A percentile compares a stretch with the other conserved stretches of the same genome.
Conservation (phyloP, 495 filamentous ascomycete genomes). For the Podospora anserina region DNA sequence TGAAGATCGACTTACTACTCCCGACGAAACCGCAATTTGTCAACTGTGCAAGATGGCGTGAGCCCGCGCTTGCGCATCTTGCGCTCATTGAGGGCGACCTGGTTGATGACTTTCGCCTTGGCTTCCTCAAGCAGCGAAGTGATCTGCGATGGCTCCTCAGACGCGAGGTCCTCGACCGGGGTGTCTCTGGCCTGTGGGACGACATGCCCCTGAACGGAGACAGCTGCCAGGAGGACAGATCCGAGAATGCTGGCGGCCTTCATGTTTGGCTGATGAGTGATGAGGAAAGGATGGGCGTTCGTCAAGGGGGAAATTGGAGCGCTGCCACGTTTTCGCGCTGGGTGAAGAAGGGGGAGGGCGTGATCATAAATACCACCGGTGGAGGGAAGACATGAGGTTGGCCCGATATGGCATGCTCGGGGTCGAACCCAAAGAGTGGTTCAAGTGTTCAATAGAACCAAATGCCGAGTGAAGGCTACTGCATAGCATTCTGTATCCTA, state of each 20-base stretch:
- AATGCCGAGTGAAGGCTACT: neutral
- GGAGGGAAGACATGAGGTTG: neutral
- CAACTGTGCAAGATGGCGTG: slow-evolving; percentile 14
- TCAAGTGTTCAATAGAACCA: neutral
- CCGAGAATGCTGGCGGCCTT: slow-evolving; percentile 13
- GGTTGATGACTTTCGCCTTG: slow-evolving; percentile 11
- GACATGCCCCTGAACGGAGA: slow-evolving; percentile 9
- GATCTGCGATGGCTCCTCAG: neutral
- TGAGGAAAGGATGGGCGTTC: neutral
- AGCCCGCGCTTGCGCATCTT: slow-evolving; percentile 19
- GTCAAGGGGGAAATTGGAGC: neutral
- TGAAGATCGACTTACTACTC: slow-evolving; percentile 22
- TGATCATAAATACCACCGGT: neutral
- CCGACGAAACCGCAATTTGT: slow-evolving; percentile 18
- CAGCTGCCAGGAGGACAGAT: slow-evolving; percentile 10
- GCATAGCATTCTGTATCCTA: neutral
- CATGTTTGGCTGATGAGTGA: slow-evolving; percentile 8
- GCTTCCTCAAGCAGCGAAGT: slow-evolving; percentile 12
- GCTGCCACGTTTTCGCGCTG: neutral
- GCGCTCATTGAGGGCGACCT: slow-evolving; percentile 1
- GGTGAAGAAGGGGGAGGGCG: neutral
- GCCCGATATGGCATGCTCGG: neutral
- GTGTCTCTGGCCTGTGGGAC: neutral
- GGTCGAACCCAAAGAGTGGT: neutral
- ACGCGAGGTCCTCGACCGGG: slow-evolving; percentile 4